Evolutionary conservation across 805 yeast species (phyloP).

Genomic region (Candida berthetii): DNA sequence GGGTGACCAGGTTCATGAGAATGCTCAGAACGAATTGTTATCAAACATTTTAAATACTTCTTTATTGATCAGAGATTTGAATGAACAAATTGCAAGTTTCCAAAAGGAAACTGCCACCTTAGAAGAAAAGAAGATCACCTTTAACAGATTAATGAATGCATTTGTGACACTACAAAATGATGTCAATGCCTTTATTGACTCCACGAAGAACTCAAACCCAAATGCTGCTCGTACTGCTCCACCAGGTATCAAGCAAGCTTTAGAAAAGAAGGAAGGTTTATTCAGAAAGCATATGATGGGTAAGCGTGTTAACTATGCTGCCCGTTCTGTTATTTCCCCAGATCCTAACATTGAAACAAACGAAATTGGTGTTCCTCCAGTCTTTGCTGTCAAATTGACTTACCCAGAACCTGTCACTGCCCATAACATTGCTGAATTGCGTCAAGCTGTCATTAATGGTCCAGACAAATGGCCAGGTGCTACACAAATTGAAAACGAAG

Average conservation of each 20-base stretch:
- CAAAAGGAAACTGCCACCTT: constrained; percentile 53
- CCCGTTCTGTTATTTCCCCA: constrained; percentile 98
- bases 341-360: constrained; percentile 98
- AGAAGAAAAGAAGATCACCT: constrained; percentile 70
- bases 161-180: constrained; percentile 94
- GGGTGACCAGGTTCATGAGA: constrained; percentile 96
- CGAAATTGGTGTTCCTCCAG: constrained; percentile 99
- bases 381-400: constrained; percentile 90
- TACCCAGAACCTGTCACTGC: constrained; percentile 98
- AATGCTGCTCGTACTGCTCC: constrained; percentile 58
- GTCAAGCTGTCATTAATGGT: constrained; percentile 95
- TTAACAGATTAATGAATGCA: constrained; percentile 90
- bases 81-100: constrained; percentile 67
- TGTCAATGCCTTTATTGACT: constrained; percentile 89
- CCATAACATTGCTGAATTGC: constrained; percentile 81
- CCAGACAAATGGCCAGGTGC: constrained; percentile 99
- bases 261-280: constrained; percentile 97
- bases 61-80: constrained; percentile 78
- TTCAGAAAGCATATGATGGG: constrained; percentile 99
- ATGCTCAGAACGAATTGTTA: constrained; percentile 84
- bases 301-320: constrained; percentile 97
- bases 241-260: constrained; percentile 96
- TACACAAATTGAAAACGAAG: constrained; percentile 90
- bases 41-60: constrained; percentile 77
- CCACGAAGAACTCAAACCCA: constrained; percentile 78